These are phyloP conservation scores for Cyclotella atomus DNA, from an alignment of 108 stramenopile genomes.

Conservation along the genomic window DNA sequence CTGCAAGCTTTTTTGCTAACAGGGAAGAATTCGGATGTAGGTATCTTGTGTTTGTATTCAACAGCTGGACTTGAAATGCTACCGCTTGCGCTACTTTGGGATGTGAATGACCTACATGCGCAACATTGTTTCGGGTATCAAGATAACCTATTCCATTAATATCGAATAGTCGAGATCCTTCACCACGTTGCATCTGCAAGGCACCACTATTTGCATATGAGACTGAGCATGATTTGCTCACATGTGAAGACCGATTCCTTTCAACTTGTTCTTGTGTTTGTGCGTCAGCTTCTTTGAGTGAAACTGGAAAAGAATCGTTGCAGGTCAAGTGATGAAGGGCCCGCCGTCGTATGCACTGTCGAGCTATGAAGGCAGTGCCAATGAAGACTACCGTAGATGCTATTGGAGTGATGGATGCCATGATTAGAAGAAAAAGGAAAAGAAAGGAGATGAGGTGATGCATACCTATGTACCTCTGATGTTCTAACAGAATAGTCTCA, in stretches of 20 bases:
- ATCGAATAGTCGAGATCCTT: slow-evolving; percentile 65
- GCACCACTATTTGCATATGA: slow-evolving; percentile 81
- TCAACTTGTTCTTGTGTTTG: slow-evolving; percentile 65
- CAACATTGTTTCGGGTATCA: slow-evolving; percentile 94
- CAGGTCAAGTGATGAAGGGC: slow-evolving; percentile 31
- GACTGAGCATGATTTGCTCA: slow-evolving; percentile 66
- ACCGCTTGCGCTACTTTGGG: slow-evolving; percentile 75
- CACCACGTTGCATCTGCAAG: slow-evolving; percentile 56
- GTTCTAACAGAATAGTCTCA: no score
- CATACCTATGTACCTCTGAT: no score
- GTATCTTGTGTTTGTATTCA: slow-evolving; percentile 95
- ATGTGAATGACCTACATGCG: slow-evolving; percentile 86
- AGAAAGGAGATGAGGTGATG: neutral
- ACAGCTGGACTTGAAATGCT: slow-evolving; percentile 57
- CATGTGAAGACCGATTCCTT: slow-evolving; percentile 53
- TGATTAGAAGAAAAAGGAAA: neutral
- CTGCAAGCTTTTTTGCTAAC: slow-evolving; percentile 65
- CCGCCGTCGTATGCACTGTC: slow-evolving; percentile 1
- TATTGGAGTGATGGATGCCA: neutral
- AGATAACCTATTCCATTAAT: slow-evolving; percentile 69
- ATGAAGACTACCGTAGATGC: slow-evolving; percentile 5
- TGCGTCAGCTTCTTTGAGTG: slow-evolving; percentile 48
- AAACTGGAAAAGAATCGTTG: slow-evolving; percentile 57
- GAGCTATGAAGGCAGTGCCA: slow-evolving; percentile 3
- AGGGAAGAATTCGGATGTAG: slow-evolving; percentile 83